Evolutionary conservation across 2,329 filamentous ascomycete genomes (phyloP), one percentile per base, ranked within the genome.

Genomic region (Fusarium siculi): DNA sequence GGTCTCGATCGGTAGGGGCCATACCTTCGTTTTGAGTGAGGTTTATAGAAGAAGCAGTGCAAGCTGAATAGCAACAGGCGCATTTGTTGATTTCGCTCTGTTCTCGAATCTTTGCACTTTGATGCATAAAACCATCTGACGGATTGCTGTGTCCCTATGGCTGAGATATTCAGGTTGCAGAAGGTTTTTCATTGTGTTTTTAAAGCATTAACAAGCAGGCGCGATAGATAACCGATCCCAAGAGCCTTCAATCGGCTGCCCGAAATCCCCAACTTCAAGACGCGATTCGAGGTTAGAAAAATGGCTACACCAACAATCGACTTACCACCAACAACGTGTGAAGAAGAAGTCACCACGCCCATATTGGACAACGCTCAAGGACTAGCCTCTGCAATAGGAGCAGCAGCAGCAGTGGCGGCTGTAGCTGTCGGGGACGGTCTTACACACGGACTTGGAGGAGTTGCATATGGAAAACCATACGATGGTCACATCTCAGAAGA

Each of bases 251-350:
- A 46, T 34, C 11, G 16, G 30, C 23, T 57, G 47, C 21, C 28
- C 50, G 56, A 70, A 28, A 30, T 25, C 34, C 37, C 25, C 57
- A 57, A 55, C 40, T 28, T 44, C 36, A n/a, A n/a, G 32, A 58
- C 46, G 47, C 50, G 50, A 39, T n/a, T 39, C 34, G 44, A 56
- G 39, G 25, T 21, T 21, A 40, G n/a, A 34, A 49, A 61, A 15
- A 68, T 79, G 77, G 77, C 76, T 46, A 74, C 77, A 52, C 68
- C 77, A 28, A 76, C 77, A 59, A 68, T 79, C 60, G 77, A 77
- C 58, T 46, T 77, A 40, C 72, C 72, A 32, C 71, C 77, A 34
- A 66, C 76, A 42, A 68, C 71, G 34, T 69, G 76, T 36, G 77
- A 78, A 47, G 77, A 79, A 46, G 76, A 78, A 39, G 63, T 69